Conservation (phyloP, 2,329 filamentous ascomycete species). For the Camillea tinctor region DNA sequence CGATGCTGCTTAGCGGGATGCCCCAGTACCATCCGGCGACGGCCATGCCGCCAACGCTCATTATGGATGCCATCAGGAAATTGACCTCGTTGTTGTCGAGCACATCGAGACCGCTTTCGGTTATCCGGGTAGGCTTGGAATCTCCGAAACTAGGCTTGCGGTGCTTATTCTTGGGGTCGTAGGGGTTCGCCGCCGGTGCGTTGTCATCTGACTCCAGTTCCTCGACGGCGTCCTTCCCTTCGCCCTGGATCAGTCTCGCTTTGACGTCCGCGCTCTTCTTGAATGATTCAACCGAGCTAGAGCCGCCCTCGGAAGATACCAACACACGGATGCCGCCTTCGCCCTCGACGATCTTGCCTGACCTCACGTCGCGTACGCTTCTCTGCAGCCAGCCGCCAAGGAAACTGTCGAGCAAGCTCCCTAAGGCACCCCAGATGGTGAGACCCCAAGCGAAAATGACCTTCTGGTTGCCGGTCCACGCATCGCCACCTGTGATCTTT, state of each 20-base stretch:
- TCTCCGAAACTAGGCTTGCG: constrained; percentile 53
- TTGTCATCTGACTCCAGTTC: constrained; percentile 35
- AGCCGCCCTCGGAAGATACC: constrained; percentile 37
- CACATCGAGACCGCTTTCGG: constrained; percentile 68
- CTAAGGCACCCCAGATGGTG: constrained; percentile 71
- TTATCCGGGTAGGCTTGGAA: constrained; percentile 58
- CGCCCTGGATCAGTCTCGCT: constrained; percentile 41
- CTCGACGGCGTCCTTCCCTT: constrained; percentile 44
- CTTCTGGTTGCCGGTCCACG: constrained; percentile 50
- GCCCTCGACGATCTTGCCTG: constrained; percentile 87
- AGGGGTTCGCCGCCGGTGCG: constrained; percentile 40
- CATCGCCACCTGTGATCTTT: constrained; percentile 41
- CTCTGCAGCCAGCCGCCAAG: constrained; percentile 83
- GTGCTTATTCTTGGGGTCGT: constrained; percentile 50
- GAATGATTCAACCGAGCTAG: constrained; percentile 25
- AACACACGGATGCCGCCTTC: constrained; percentile 66
- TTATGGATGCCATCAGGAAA: constrained; percentile 79
- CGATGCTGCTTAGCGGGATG: constrained; percentile 47
- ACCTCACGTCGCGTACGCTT: constrained; percentile 79
- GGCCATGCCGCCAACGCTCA: constrained; percentile 77
- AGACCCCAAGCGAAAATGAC: constrained; percentile 54
- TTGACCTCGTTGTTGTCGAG: constrained; percentile 97
- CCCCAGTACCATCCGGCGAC: constrained; percentile 61
- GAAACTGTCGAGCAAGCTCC: constrained; percentile 83
- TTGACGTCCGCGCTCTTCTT: constrained; percentile 40